phyloP scores from a whole-genome alignment of 371 early-diverging fungal species.

The Nematocida sp. region DNA sequence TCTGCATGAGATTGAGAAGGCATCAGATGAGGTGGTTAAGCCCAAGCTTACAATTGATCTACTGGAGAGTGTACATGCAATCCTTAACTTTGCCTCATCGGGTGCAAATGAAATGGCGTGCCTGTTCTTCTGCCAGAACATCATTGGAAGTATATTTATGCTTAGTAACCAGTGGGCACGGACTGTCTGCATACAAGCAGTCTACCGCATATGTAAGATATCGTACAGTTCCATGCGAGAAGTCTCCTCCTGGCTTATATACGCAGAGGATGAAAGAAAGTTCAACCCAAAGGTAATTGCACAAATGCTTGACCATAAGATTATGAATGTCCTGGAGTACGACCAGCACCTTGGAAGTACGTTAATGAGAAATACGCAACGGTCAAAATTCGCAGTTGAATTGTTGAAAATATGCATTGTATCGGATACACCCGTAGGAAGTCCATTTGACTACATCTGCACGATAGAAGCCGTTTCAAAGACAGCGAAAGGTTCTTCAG shows the following conservation, averaged over 20 bases:
- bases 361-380: slow-evolving; percentile 52
- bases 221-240: slow-evolving; percentile 66
- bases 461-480: slow-evolving; percentile 69
- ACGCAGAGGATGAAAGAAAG: slow-evolving; percentile 67
- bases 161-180: slow-evolving; percentile 49
- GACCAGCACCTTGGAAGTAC: slow-evolving; percentile 67
- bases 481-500: slow-evolving; percentile 49
- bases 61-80: slow-evolving; percentile 44
- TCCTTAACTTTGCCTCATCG: slow-evolving; percentile 35
- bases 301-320: slow-evolving; percentile 67
- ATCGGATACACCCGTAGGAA: slow-evolving; percentile 59
- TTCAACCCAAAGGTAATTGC: slow-evolving; percentile 64
- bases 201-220: slow-evolving; percentile 65
- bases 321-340: slow-evolving; percentile 68
- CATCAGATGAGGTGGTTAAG: slow-evolving; percentile 49
- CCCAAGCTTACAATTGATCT: slow-evolving; percentile 40
- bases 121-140: slow-evolving; percentile 63
- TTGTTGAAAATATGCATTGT: slow-evolving; percentile 61
- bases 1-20: slow-evolving; percentile 64
- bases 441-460: slow-evolving; percentile 70
- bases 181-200: slow-evolving; percentile 47
- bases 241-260: slow-evolving; percentile 69
- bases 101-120: slow-evolving; percentile 61
- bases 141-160: slow-evolving; percentile 58
- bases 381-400: slow-evolving; percentile 60